Percentiles rank a stretch among this genome's conserved stretches.
These are phyloP conservation scores for Jatropha podagrica DNA, from an alignment of 441 rosid species.

Conservation along the genomic window DNA sequence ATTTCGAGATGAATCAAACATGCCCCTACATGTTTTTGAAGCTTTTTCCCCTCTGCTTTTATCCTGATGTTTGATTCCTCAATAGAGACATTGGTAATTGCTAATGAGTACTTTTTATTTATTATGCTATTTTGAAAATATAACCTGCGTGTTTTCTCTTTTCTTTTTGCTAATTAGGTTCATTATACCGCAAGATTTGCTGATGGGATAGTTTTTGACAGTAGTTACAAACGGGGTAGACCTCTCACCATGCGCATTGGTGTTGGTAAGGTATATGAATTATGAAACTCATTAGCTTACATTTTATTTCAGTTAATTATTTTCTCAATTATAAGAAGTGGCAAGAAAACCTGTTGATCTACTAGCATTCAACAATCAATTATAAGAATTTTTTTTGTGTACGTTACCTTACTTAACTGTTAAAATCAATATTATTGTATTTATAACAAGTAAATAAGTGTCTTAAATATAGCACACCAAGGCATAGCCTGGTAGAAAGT, in stretches of 20 bases:
- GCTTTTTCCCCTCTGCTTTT: neutral
- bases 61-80: neutral
- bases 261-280: conserved; percentile 59
- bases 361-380: neutral
- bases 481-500: no score
- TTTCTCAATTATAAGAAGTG: neutral
- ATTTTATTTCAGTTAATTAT: neutral
- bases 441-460: no score
- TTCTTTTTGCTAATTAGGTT: conserved; percentile 33
- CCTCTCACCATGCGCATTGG: conserved; percentile 96
- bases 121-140: neutral
- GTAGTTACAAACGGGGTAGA: conserved; percentile 89
- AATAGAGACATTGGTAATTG: neutral
- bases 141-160: neutral
- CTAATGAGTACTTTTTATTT: neutral
- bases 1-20: no score
- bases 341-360: neutral
- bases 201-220: conserved; percentile 83
- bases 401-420: no score
- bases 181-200: conserved; percentile 93
- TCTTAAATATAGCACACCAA: no score
- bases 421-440: no score
- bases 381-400: no score
- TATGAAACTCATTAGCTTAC: conserved; percentile 5
- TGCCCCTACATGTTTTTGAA: no score